Conservation (phyloP, 805 yeast species). For the Candida argentea region DNA sequence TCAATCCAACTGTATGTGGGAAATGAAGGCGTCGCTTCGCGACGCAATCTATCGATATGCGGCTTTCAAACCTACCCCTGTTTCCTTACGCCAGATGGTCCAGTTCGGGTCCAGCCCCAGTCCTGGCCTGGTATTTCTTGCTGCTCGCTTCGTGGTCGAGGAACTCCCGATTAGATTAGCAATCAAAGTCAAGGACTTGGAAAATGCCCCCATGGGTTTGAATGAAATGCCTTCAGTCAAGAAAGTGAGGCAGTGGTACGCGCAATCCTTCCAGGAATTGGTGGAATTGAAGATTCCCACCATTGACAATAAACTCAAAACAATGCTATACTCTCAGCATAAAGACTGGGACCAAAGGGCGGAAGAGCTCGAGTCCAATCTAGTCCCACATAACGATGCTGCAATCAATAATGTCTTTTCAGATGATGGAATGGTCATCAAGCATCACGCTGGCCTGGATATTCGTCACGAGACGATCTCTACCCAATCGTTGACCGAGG, state of each 20-base stretch:
- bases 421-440: constrained; percentile 43
- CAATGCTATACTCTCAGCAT: constrained; percentile 15
- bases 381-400: constrained; percentile 20
- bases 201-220: constrained; percentile 67
- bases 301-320: constrained; percentile 32
- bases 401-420: constrained; percentile 31
- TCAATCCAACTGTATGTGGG: constrained; percentile 23
- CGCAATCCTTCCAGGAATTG: constrained; percentile 79
- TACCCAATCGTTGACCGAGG: constrained; percentile 3
- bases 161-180: constrained; percentile 84
- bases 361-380: constrained; percentile 15
- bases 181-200: constrained; percentile 76
- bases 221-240: constrained; percentile 64
- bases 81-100: constrained; percentile 81
- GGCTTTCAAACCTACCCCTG: constrained; percentile 70
- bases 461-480: background rate
- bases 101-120: constrained; percentile 76
- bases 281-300: constrained; percentile 53
- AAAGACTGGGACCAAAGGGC: constrained; percentile 4
- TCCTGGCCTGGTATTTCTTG: constrained; percentile 71
- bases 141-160: constrained; percentile 75
- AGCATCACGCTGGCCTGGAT: too few relatives aligned
- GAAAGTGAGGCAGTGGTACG: constrained; percentile 81
- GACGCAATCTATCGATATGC: constrained; percentile 58
- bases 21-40: constrained; percentile 37